Percentiles rank a stretch among this genome's conserved stretches.
Evolutionary conservation across 1,284 basidiomycete species (phyloP).

Genomic region (Exobasidium rhododendri): DNA sequence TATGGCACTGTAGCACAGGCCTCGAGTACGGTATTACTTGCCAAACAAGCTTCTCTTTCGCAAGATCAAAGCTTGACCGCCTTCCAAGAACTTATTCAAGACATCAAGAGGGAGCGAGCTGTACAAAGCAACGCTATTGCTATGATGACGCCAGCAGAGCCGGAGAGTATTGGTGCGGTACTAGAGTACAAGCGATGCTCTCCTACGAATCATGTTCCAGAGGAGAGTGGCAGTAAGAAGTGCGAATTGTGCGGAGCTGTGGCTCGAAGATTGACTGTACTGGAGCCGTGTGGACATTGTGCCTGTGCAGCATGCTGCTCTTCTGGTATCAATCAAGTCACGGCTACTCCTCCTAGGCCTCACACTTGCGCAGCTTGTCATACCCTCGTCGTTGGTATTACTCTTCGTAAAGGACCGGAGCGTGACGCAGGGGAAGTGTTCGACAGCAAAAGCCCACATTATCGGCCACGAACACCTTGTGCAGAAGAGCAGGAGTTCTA

Average conservation of each 20-base stretch:
- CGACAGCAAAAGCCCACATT: background rate
- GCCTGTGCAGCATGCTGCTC: constrained; percentile 17
- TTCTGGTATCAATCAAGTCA: constrained; percentile 19
- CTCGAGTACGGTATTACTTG: too few species aligned
- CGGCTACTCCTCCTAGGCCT: constrained; percentile 15
- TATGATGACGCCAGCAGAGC: background rate
- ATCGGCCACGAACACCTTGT: background rate
- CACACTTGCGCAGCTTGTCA: constrained; percentile 17
- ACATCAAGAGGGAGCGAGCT: constrained; percentile 1
- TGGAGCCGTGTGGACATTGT: constrained; percentile 18
- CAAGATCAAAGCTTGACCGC: constrained; percentile 6
- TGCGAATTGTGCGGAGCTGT: constrained; percentile 18
- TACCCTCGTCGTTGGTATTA: constrained; percentile 8
- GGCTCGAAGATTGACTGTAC: constrained; percentile 8
- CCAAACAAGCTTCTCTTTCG: too few species aligned
- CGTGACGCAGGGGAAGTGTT: background rate
- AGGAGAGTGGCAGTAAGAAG: background rate
- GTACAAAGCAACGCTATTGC: background rate
- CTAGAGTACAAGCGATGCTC: constrained; percentile 1
- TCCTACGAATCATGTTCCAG: background rate
- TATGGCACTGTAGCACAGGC: background rate
- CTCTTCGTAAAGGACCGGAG: background rate
- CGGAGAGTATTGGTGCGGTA: constrained; percentile 3
- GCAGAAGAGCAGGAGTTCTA: background rate
- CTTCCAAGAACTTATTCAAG: constrained; percentile 11